Evolutionary conservation across 768 basidiomycete species (phyloP), one percentile per base, ranked within the genome.

Genomic region (Leccinum longicurvipes): DNA sequence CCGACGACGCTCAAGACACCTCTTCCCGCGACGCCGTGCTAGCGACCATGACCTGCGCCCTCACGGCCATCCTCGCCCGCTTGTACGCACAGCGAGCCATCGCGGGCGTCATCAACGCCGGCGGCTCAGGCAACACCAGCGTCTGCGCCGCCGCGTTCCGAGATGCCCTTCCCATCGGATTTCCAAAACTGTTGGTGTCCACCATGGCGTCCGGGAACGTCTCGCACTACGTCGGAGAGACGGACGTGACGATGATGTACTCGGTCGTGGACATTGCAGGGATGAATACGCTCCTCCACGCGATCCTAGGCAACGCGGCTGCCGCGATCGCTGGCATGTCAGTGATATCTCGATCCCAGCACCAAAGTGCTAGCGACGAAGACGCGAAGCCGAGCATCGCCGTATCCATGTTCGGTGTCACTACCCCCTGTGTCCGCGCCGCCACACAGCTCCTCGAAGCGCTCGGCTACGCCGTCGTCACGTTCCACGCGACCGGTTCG

Each of bases 221-320:
- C 0, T 47, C 53, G 11, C 57, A 59, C 52, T 68, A 73, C 29
- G 66, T 73, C 11, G 72, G 68, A 14, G 71, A 65, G 57, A 68
- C 67, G 2, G 69, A 70, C 56, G 60, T 63, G 51, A 64, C 66
- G 21, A 69, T 72, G 68, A 69, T 71, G 71, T 58, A 63, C 56
- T 72, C 62, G 17, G 63, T 72, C 39, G 70, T 59, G 25, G 70
- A 71, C 14, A 44, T 71, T 3, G 57, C 71, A 11, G 59, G 69
- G 29, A 67, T 66, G 62, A 72, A 73, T 21, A n/a, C 45, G 9
- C 28, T 71, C 9, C 60, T 68, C 23, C 58, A 58, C 47, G 49
- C 48, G 15, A 34, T 67, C 11, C 46, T 73, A 6, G 60, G 39
- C 27, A 73, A 71, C 7, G 72, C 64, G 4, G 69, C 69, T 12